Evolutionary conservation across 1,139 yeast genomes (phyloP), one percentile per base, ranked within the genome.

Genomic region (Saccharomyces uvarum): DNA sequence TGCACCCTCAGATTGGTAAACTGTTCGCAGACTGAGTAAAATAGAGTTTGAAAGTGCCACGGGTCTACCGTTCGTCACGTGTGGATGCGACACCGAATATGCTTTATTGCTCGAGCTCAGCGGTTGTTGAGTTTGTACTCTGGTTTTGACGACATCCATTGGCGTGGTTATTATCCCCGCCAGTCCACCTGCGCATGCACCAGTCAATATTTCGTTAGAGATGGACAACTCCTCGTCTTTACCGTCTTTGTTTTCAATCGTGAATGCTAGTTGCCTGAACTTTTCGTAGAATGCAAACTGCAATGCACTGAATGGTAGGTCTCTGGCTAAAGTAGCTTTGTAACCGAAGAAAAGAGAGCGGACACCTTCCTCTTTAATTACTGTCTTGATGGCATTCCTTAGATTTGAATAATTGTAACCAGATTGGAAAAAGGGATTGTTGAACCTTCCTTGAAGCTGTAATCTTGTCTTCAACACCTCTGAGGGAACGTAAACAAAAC

Each of bases 111-210:
- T 38, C 13, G 16, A 11, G 13, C 24, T 38, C 48, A 61, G 58
- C 31, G 64, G 55, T 32, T 60, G 63, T 61, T 84, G 88, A 0
- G 98, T 91, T 71, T 91, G 99, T 51, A 89, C 83, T 63, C 98
- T 78, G 1, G 99, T 93, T 71, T 93, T 93, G 52, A 95, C 85
- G 32, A 93, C 99, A 66, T 93, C 99, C 59, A 90, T 73, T 0
- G 95, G 95, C 0, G 95, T 87, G 1, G 95, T 88, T 7, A 84
- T 64, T 0, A 83, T 80, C 1, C 99, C 99, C 0, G 99, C 96
- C 46, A 91, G 74, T 1, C 97, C 98, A 60, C 99, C 99, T 1
- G 99, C 99, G 0, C 89, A 83, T 0, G 97, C 98, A 55, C 99
- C 99, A 0, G 97, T 89, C 14, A 79, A 62, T 41, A 93, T 73